These are phyloP conservation scores for Cryomyces antarcticus DNA, from an alignment of 495 filamentous ascomycete species.

Conservation along the genomic window DNA sequence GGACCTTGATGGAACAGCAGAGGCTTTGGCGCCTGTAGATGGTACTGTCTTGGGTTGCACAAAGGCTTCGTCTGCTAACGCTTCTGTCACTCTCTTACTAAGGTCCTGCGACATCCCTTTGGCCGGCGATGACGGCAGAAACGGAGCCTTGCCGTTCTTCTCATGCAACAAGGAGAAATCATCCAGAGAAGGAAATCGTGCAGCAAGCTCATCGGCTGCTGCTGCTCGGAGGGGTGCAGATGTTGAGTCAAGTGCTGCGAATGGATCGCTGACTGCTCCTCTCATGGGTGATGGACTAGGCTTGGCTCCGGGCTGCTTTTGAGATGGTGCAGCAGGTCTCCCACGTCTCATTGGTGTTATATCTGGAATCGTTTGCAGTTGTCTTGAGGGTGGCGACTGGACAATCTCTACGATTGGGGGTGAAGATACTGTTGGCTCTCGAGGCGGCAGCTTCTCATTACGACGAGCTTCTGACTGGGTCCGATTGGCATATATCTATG, in stretches of 20 bases:
- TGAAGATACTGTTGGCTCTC: slow-evolving; percentile 27
- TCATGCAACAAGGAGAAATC: slow-evolving; percentile 85
- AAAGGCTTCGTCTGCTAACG: slow-evolving; percentile 80
- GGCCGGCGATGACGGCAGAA: slow-evolving; percentile 18
- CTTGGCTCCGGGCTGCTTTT: slow-evolving; percentile 24
- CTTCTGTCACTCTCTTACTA: slow-evolving; percentile 56
- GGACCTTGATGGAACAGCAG: slow-evolving; percentile 5
- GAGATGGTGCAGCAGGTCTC: slow-evolving; percentile 38
- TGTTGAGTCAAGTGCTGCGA: slow-evolving; percentile 59
- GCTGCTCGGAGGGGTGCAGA: slow-evolving; percentile 26
- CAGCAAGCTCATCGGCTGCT: slow-evolving; percentile 56
- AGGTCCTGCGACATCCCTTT: slow-evolving; percentile 34
- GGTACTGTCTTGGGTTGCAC: slow-evolving; percentile 19
- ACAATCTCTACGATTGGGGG: slow-evolving; percentile 52
- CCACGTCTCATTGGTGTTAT: slow-evolving; percentile 90
- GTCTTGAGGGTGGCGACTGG: slow-evolving; percentile 39
- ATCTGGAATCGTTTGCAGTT: slow-evolving; percentile 60
- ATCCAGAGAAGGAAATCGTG: slow-evolving; percentile 76
- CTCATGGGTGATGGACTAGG: slow-evolving; percentile 58
- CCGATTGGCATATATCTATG: slow-evolving; percentile 63
- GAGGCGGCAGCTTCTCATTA: slow-evolving; percentile 39
- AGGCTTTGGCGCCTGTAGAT: neutral
- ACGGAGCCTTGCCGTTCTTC: slow-evolving; percentile 33
- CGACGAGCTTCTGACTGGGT: slow-evolving; percentile 40
- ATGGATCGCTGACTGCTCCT: slow-evolving; percentile 60